A percentile compares a stretch with the other conserved stretches of the same genome.
Evolutionary conservation across 2,329 filamentous ascomycete species (phyloP).

Genomic region (Fusarium sulawesiense): DNA sequence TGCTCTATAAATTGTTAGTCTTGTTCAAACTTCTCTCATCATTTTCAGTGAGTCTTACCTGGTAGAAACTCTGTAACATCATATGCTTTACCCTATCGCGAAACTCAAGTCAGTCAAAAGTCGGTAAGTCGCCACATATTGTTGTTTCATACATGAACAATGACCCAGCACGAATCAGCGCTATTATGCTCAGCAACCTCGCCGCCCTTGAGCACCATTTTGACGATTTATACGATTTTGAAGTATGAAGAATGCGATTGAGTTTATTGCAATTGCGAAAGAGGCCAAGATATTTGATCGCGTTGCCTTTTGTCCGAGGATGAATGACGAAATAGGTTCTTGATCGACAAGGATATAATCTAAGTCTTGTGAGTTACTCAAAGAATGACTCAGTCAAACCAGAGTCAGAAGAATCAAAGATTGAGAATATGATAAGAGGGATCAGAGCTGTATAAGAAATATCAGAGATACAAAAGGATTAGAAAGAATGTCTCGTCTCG

Average conservation of each 20-base stretch:
- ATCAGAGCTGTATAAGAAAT: neutral
- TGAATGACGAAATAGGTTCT: constrained; percentile 33
- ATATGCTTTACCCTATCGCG: constrained; percentile 76
- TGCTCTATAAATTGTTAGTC: constrained; percentile 68
- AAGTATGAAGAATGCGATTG: neutral
- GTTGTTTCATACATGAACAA: constrained; percentile 73
- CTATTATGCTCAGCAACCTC: constrained; percentile 78
- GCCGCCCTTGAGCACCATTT: constrained; percentile 61
- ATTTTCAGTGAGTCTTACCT: constrained; percentile 57
- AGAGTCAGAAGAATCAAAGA: neutral
- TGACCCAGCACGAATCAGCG: constrained; percentile 89
- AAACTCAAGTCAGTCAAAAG: constrained; percentile 31
- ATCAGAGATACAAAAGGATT: neutral
- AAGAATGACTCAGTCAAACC: neutral
- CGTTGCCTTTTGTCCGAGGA: constrained; percentile 41
- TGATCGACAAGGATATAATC: constrained; percentile 17
- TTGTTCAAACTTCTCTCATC: neutral
- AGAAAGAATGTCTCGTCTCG: constrained; percentile 5
- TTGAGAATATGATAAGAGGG: neutral
- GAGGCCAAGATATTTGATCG: neutral
- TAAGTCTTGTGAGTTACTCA: neutral
- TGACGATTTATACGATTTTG: constrained; percentile 18
- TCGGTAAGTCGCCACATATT: constrained; percentile 4
- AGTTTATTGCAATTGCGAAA: neutral
- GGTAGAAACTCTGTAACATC: constrained; percentile 92